Evolutionary conservation across 2,329 filamentous ascomycete genomes (phyloP), one percentile per base, ranked within the genome.

Genomic region (Fonsecaea pugnacius): DNA sequence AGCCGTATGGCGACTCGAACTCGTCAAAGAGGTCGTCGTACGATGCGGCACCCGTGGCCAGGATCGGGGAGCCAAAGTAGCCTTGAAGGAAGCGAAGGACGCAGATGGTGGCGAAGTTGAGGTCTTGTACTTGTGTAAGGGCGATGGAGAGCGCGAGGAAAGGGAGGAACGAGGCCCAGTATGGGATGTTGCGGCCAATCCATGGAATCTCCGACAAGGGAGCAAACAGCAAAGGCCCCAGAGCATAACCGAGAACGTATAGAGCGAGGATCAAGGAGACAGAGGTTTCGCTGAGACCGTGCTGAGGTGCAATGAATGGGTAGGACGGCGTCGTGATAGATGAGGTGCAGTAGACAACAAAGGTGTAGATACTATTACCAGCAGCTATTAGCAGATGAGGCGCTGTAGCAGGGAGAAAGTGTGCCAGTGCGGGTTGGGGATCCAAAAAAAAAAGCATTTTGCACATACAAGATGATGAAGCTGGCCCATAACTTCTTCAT

Each of bases 171-270:
- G 56, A 58, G 38, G 27, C 38, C 56, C 38, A 50, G 56, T 58
- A 58, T 21, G 56, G 56, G 30, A 50, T 36, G n/a, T 58, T 58
- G 43, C 56, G 56, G 21, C 56, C 56, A 10, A 58, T 58, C 40
- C 56, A 50, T 4, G 56, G 56, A 6, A 58, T 50, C 75, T 91
- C 89, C 54, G 81, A 84, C 53, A 91, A 75, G 0, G 89, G 89
- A 0, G 86, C 85, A 75, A 85, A 90, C 21, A 91, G 65, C 68
- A 64, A 18, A 18, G 50, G 57, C 4, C 60, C 88, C 18, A 89
- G 76, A n/a, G 87, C 87, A 67, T 86, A 69, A 33, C 66, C 65
- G 53, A 72, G 60, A 59, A 76, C 74, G 54, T 75, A 77, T 1
- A 76, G 58, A 7, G 75, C 70, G 35, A 77, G 66, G 9, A 73